Percentiles rank a stretch among this genome's conserved stretches.
These are phyloP conservation scores for Xylogone sp. DNA, from an alignment of 2,329 filamentous ascomycete genomes.

Conservation along the genomic window DNA sequence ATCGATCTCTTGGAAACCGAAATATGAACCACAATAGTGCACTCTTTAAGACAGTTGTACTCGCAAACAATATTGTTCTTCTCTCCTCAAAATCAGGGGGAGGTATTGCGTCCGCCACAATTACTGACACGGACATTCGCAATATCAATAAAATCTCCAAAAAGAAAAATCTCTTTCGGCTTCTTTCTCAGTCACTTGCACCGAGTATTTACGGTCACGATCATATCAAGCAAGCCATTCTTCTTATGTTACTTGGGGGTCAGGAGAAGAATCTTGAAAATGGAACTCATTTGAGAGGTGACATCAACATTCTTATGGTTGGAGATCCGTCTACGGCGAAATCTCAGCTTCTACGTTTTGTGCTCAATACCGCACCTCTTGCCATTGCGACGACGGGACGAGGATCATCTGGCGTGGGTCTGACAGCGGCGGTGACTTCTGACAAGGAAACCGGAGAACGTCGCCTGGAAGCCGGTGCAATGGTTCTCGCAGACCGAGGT, in stretches of 20 bases:
- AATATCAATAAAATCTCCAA: conserved; percentile 98
- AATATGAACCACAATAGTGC: conserved; percentile 89
- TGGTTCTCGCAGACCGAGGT: conserved; percentile 95
- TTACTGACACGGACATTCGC: conserved; percentile 94
- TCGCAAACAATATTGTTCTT: conserved; percentile 93
- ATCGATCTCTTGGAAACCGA: conserved; percentile 88
- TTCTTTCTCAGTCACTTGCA: conserved; percentile 89
- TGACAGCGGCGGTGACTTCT: conserved; percentile 92
- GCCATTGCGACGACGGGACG: conserved; percentile 97
- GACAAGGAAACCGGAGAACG: conserved; percentile 98
- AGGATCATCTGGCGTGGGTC: conserved; percentile 94
- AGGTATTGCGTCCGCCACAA: conserved; percentile 84
- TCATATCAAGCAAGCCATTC: conserved; percentile 95
- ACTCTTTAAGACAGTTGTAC: conserved; percentile 87
- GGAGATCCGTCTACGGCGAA: conserved; percentile 98
- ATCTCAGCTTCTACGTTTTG: conserved; percentile 95
- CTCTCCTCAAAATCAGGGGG: conserved; percentile 95
- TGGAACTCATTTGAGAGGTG: conserved; percentile 93
- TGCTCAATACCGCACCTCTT: conserved; percentile 92
- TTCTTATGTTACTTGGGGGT: conserved; percentile 90
- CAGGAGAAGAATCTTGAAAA: conserved; percentile 99
- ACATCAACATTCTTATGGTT: conserved; percentile 99
- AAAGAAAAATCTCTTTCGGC: conserved; percentile 87
- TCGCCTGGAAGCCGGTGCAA: conserved; percentile 91
- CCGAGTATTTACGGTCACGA: conserved; percentile 97